phyloP scores from a whole-genome alignment of 2,329 filamentous ascomycete species.

The Aaosphaeria arxii region DNA sequence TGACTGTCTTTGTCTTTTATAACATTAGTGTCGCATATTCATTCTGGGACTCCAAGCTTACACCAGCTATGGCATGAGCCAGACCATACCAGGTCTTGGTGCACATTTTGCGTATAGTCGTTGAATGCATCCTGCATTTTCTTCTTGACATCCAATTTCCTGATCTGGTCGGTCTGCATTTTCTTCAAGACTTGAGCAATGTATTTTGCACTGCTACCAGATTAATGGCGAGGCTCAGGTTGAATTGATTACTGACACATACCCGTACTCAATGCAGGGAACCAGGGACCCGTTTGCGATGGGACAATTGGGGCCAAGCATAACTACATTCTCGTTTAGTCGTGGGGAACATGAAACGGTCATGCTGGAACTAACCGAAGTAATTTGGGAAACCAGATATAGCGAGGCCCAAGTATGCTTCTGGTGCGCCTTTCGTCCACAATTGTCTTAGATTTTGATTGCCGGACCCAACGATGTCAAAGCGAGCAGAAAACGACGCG shows the following conservation, averaged over 20 bases:
- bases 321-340: not conserved
- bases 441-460: not conserved
- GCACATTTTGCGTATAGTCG: not conserved
- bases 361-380: not conserved
- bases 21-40: too few relatives aligned
- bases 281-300: not conserved
- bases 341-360: not conserved
- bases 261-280: not conserved
- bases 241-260: not conserved
- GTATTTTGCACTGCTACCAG: not conserved
- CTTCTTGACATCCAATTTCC: not conserved
- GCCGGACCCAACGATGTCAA: not conserved
- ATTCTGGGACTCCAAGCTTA: not conserved
- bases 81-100: conserved; percentile 2
- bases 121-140: not conserved
- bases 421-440: not conserved
- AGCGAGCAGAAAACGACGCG: not conserved
- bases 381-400: not conserved
- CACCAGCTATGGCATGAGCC: conserved; percentile 5
- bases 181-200: not conserved
- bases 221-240: not conserved
- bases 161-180: not conserved
- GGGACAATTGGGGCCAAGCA: not conserved
- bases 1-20: not conserved
- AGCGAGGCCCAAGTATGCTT: not conserved